phyloP scores from a whole-genome alignment of 768 basidiomycete species.

The Dendrothele bispora region DNA sequence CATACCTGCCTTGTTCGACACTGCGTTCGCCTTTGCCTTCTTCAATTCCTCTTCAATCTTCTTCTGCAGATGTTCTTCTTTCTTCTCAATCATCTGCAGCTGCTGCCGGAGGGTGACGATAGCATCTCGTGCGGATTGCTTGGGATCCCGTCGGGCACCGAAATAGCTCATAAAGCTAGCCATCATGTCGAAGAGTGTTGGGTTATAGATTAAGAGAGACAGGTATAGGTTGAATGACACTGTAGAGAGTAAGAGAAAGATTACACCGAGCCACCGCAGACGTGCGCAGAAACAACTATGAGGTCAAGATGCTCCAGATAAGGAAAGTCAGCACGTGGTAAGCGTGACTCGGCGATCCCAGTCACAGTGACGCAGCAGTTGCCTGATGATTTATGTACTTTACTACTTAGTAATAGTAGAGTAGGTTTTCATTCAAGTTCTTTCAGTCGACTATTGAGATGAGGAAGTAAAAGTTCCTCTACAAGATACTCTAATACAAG shows the following conservation, averaged over 20 bases:
- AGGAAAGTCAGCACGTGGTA: no score
- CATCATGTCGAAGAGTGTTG: no score
- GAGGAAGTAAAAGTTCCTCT: no score
- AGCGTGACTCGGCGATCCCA: no score
- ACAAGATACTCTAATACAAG: no score
- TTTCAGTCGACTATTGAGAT: no score
- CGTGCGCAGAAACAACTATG: neutral
- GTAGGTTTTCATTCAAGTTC: no score
- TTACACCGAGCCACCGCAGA: conserved; percentile 10
- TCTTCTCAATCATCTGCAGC: conserved; percentile 97
- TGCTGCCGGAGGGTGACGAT: conserved; percentile 93
- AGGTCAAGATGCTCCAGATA: conserved; percentile 36
- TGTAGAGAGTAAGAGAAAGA: no score
- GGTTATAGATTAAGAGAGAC: neutral
- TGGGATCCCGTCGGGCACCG: conserved; percentile 78
- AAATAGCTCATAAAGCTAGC: conserved; percentile 86
- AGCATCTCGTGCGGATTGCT: conserved; percentile 85
- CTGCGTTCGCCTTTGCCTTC: conserved; percentile 92
- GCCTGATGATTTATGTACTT: no score
- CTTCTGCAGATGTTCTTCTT: conserved; percentile 94
- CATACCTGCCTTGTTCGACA: conserved; percentile 91
- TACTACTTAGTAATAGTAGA: no score
- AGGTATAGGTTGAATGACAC: conserved; percentile 2
- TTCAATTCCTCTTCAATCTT: conserved; percentile 93
- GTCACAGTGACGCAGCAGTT: no score